Percentiles rank a stretch among this genome's conserved stretches.
Evolutionary conservation across 2,329 filamentous ascomycete genomes (phyloP).

Genomic region (Talaromyces sp.): DNA sequence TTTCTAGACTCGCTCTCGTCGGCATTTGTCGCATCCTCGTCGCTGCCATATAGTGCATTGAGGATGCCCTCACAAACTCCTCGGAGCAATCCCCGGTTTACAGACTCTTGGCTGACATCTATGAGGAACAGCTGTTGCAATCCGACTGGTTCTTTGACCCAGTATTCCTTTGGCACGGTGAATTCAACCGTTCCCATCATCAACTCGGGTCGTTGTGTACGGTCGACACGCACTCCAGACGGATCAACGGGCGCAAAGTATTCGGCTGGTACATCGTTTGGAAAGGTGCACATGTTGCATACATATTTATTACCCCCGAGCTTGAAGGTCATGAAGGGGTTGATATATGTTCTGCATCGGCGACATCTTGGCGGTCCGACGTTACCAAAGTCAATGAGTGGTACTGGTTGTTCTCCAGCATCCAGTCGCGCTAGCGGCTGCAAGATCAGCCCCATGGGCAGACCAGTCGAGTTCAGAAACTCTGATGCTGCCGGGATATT

Average conservation of each 20-base stretch:
- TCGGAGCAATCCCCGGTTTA: conserved; percentile 85
- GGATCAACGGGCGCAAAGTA: conserved; percentile 92
- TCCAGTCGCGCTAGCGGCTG: conserved; percentile 83
- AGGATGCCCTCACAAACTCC: conserved; percentile 87
- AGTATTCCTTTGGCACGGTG: conserved; percentile 96
- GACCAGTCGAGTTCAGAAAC: conserved; percentile 69
- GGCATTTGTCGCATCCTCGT: conserved; percentile 43
- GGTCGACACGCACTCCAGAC: conserved; percentile 79
- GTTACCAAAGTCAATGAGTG: conserved; percentile 93
- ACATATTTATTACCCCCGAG: conserved; percentile 94
- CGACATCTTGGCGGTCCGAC: conserved; percentile 83
- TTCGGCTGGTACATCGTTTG: conserved; percentile 86
- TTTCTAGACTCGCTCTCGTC: conserved; percentile 48
- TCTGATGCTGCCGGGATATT: conserved; percentile 83
- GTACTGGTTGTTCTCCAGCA: conserved; percentile 79
- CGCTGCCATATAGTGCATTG: conserved; percentile 73
- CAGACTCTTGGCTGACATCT: conserved; percentile 87
- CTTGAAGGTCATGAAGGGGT: conserved; percentile 97
- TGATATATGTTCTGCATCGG: conserved; percentile 93
- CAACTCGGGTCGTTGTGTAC: conserved; percentile 83
- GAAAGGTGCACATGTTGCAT: conserved; percentile 96
- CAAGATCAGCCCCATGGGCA: conserved; percentile 81
- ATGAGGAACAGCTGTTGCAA: conserved; percentile 86
- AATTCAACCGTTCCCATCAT: conserved; percentile 93
- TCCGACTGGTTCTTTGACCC: conserved; percentile 88